These are phyloP conservation scores for Periconia macrospinosa DNA, from an alignment of 2,329 filamentous ascomycete species.

Conservation along the genomic window DNA sequence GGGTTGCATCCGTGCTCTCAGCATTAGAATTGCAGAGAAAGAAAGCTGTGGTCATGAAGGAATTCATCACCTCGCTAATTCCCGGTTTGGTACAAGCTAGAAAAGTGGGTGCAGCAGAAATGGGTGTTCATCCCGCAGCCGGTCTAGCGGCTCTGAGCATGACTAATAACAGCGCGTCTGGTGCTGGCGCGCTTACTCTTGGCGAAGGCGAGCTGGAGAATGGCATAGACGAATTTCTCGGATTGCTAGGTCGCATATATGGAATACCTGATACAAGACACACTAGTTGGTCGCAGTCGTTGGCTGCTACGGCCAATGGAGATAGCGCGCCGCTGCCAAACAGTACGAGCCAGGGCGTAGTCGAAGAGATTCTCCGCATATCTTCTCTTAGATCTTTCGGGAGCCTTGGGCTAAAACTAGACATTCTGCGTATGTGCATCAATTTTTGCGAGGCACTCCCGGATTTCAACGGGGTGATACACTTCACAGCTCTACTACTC, in stretches of 20 bases:
- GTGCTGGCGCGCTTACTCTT: constrained; percentile 71
- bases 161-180: constrained; percentile 60
- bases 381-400: constrained; percentile 64
- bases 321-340: constrained; percentile 7
- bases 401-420: constrained; percentile 77
- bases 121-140: constrained; percentile 91
- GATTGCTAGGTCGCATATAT: constrained; percentile 46
- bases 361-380: constrained; percentile 62
- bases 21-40: constrained; percentile 80
- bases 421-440: constrained; percentile 85
- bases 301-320: constrained; percentile 8
- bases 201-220: constrained; percentile 41
- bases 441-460: constrained; percentile 92
- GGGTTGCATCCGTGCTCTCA: constrained; percentile 84
- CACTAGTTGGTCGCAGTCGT: constrained; percentile 41
- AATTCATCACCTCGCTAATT: constrained; percentile 80
- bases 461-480: constrained; percentile 86
- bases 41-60: constrained; percentile 85
- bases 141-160: constrained; percentile 73
- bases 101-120: constrained; percentile 91
- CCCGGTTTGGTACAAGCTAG: constrained; percentile 86
- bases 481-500: constrained; percentile 81
- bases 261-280: constrained; percentile 42
- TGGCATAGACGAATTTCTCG: constrained; percentile 47
- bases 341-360: constrained; percentile 42